A percentile compares a stretch with the other conserved stretches of the same genome.
Conservation (phyloP, 768 basidiomycete species). For the Tricholoma bakamatsutake region DNA sequence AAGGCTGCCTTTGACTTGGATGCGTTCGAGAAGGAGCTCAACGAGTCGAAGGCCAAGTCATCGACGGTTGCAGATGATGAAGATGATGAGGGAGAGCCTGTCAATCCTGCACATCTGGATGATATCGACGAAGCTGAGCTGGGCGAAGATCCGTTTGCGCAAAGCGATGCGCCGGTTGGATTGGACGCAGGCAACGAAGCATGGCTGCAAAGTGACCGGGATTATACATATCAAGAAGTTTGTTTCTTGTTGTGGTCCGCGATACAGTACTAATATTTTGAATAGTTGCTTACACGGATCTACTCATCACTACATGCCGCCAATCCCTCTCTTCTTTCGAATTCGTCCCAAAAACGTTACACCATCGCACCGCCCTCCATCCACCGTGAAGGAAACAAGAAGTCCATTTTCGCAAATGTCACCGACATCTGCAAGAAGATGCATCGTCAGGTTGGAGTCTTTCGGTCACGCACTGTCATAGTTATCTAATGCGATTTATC, state of each 20-base stretch:
- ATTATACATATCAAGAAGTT: slow-evolving; percentile 95
- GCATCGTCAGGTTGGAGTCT: slow-evolving; percentile 67
- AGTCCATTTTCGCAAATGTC: slow-evolving; percentile 94
- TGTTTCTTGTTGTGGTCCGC: slow-evolving; percentile 12
- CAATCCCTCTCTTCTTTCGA: slow-evolving; percentile 83
- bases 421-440: slow-evolving; percentile 97
- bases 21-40: slow-evolving; percentile 91
- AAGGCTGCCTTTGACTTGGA: slow-evolving; percentile 87
- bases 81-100: slow-evolving; percentile 48
- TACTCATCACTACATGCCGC: slow-evolving; percentile 88
- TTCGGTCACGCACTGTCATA: not conserved
- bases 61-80: slow-evolving; percentile 48
- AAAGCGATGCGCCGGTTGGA: slow-evolving; percentile 48
- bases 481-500: not conserved
- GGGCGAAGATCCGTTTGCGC: slow-evolving; percentile 84
- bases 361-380: slow-evolving; percentile 96
- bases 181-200: slow-evolving; percentile 76
- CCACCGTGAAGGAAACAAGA: slow-evolving; percentile 94
- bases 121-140: slow-evolving; percentile 78
- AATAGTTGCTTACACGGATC: slow-evolving; percentile 89
- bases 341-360: slow-evolving; percentile 86
- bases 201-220: slow-evolving; percentile 90
- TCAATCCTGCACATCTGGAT: slow-evolving; percentile 58
- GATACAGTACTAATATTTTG: slow-evolving; percentile 1
- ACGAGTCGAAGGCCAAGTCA: slow-evolving; percentile 60